Evolutionary conservation across 805 yeast genomes (phyloP).

Genomic region (Ogataea populi-albae): DNA sequence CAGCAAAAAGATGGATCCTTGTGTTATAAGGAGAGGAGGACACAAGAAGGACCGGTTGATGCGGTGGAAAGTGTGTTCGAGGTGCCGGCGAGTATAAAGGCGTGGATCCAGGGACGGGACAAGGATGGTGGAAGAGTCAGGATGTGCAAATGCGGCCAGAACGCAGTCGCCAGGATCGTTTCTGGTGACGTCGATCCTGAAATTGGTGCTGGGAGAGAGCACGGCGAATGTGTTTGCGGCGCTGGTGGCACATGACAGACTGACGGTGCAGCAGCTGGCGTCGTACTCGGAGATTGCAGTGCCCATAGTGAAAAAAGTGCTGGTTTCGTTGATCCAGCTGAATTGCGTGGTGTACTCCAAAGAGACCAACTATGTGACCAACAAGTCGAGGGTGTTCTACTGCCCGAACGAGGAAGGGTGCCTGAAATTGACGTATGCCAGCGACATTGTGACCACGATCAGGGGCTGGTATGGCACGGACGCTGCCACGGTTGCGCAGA

Average conservation of each 20-base stretch:
- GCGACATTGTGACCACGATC: conserved; percentile 62
- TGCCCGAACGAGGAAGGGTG: conserved; percentile 62
- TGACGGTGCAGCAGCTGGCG: conserved; percentile 53
- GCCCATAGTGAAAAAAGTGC: conserved; percentile 54
- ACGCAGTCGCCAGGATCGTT: conserved; percentile 63
- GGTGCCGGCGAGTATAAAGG: no score
- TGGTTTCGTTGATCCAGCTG: conserved; percentile 77
- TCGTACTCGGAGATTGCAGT: conserved; percentile 45
- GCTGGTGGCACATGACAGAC: conserved; percentile 66
- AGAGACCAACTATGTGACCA: conserved; percentile 45
- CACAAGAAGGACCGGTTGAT: no score
- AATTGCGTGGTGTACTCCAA: conserved; percentile 58
- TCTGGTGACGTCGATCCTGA: conserved; percentile 51
- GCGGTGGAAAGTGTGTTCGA: no score
- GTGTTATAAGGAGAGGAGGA: no score
- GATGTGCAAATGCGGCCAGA: no score
- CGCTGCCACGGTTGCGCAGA: conserved; percentile 61
- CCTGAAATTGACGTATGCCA: conserved; percentile 65
- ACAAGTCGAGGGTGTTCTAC: conserved; percentile 40
- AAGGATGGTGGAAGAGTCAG: no score
- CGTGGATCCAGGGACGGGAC: no score
- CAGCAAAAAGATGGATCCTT: no score
- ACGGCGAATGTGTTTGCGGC: conserved; percentile 62
- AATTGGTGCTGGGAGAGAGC: conserved; percentile 64
- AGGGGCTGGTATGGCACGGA: conserved; percentile 41